Evolutionary conservation across 2,329 filamentous ascomycete genomes (phyloP), one percentile per base, ranked within the genome.

Genomic region (Epichloe elymi): DNA sequence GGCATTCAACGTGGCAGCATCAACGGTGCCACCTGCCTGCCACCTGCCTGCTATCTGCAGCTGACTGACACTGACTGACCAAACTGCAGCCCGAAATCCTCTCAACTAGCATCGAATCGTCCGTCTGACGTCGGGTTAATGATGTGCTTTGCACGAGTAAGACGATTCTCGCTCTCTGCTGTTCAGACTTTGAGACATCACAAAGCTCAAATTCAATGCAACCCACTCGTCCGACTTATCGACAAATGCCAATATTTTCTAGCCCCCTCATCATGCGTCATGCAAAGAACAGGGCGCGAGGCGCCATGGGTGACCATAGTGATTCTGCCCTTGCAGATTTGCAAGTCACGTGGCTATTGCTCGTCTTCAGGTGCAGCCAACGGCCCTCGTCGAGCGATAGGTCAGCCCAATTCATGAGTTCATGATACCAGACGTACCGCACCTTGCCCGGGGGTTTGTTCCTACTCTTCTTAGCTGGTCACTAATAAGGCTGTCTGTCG

Each of bases 111-210:
- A 17, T 45, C 14, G 40, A 10, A n/a, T 4, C 17, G 26, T 26
- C 15, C 42, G 23, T 15, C 11, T 37, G 12, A 33, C 44, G 23
- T 26, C 35, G 7, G 10, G 17, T 36, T 46, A 19, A 43, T 17
- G 11, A 37, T 44, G 38, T 36, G 30, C 41, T 44, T 38, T 44
- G 23, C 46, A 49, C 47, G 47, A 49, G 47, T 49, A 49, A 49
- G 37, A 42, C 17, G 12, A 4, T 48, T 48, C 23, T 8, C n/a
- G 15, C 23, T 35, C 19, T 36, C 14, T 20, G 39, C 17, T 19
- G 20, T 42, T 49, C 26, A 49, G 47, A 35, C 26, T 49, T 42
- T 49, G 15, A 26, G 17, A 41, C 46, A 38, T 48, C 30, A 17
- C 38, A 49, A 26, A 19, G 38, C 17, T 40, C 48, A 36, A 37